phyloP scores from a whole-genome alignment of 2,329 filamentous ascomycete genomes.

The Nothopassalora personata region DNA sequence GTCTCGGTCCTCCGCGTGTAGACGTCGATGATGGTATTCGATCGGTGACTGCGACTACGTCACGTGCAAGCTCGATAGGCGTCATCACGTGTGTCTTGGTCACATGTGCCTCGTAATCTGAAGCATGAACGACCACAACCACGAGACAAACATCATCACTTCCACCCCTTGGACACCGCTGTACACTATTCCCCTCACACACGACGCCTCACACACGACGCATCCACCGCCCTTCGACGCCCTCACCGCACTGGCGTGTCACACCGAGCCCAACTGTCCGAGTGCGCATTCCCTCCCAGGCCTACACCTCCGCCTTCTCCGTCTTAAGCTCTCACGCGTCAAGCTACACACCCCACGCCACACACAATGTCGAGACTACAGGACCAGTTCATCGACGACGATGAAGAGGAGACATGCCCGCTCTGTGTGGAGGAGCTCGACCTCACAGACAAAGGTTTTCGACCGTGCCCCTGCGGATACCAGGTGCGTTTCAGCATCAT shows the following conservation, averaged over 20 bases:
- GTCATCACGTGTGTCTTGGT: not conserved
- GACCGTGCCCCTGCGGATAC: slow-evolving; percentile 94
- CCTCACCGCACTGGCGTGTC: slow-evolving; percentile 6
- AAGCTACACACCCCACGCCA: slow-evolving; percentile 20
- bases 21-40: not conserved
- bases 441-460: slow-evolving; percentile 93
- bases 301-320: slow-evolving; percentile 1
- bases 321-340: slow-evolving; percentile 9
- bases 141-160: not conserved
- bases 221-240: not conserved
- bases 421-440: slow-evolving; percentile 99
- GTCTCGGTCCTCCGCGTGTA: not conserved
- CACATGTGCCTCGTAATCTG: not conserved
- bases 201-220: not conserved
- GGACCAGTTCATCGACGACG: slow-evolving; percentile 51
- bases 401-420: slow-evolving; percentile 63
- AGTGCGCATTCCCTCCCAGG: slow-evolving; percentile 1
- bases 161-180: not conserved
- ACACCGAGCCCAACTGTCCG: not conserved
- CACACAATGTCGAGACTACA: slow-evolving; percentile 45
- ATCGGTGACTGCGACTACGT: not conserved
- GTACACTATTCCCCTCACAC: not conserved
- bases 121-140: not conserved
- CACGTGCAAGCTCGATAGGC: no score
- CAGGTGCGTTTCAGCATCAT: slow-evolving; percentile 59